Percentiles rank a stretch among this genome's conserved stretches.
phyloP scores from a whole-genome alignment of 129 eudicot species.

The Oenanthe sinensis region DNA sequence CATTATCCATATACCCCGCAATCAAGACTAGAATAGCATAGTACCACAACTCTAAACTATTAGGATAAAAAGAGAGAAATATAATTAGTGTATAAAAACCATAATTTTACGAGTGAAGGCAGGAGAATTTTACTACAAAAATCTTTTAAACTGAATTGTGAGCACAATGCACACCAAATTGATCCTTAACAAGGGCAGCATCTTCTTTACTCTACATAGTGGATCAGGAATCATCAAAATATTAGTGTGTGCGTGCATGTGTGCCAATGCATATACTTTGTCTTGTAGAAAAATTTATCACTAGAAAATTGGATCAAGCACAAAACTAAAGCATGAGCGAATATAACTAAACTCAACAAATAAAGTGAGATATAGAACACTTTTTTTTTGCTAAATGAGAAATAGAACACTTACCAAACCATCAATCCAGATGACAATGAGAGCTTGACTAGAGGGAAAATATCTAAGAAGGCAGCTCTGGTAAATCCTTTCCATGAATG shows the following conservation, averaged over 20 bases:
- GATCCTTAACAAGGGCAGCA: not conserved
- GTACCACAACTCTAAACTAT: constrained; percentile 76
- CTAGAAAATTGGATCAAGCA: too few species aligned
- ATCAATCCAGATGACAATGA: constrained; percentile 69
- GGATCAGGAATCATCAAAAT: too few species aligned
- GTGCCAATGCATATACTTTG: too few species aligned
- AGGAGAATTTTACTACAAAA: not conserved
- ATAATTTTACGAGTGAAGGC: not conserved
- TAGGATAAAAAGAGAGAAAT: constrained; percentile 9
- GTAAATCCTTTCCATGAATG: constrained; percentile 56
- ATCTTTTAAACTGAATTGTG: too few species aligned
- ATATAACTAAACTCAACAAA: not conserved
- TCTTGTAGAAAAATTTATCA: too few species aligned
- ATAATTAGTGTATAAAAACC: constrained; percentile 5
- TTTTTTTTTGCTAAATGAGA: not conserved
- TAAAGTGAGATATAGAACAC: too few species aligned
- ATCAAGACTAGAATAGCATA: constrained; percentile 54
- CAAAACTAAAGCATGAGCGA: not conserved
- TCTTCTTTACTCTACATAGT: not conserved
- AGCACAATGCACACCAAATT: not conserved
- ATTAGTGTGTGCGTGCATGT: too few species aligned
- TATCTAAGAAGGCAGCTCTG: constrained; percentile 44
- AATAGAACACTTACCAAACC: constrained; percentile 42
- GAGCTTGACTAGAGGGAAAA: constrained; percentile 60
- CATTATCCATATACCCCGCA: constrained; percentile 70